Evolutionary conservation across 1,284 basidiomycete species (phyloP).

Genomic region (Moesziomyces sp.): DNA sequence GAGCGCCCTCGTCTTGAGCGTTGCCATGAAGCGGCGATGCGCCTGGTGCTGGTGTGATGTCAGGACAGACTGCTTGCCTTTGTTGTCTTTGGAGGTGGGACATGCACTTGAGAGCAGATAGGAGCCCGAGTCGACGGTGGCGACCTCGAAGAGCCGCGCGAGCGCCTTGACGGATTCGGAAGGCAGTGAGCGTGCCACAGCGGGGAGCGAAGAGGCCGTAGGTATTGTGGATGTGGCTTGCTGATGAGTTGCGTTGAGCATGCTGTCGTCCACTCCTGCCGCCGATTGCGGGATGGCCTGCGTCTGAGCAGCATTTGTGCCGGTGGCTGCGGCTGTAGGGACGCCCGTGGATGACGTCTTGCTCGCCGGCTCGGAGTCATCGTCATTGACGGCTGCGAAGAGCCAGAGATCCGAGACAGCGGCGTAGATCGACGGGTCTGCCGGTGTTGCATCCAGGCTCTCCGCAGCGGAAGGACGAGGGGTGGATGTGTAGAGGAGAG

Average conservation of each 20-base stretch:
- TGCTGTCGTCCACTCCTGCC: background rate
- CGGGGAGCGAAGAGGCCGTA: background rate
- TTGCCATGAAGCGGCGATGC: constrained; percentile 22
- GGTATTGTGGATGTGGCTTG: background rate
- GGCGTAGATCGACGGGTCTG: background rate
- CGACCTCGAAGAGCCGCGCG: constrained; percentile 2
- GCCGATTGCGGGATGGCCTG: background rate
- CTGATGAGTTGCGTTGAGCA: background rate
- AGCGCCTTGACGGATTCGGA: constrained; percentile 11
- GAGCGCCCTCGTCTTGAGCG: constrained; percentile 10
- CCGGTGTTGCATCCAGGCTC: background rate
- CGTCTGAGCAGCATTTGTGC: background rate
- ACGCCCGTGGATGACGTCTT: background rate
- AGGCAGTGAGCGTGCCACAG: constrained; percentile 5
- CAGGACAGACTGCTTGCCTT: constrained; percentile 22
- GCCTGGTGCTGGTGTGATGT: constrained; percentile 24
- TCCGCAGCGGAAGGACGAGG: background rate
- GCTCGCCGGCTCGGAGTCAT: background rate
- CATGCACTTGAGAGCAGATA: constrained; percentile 16
- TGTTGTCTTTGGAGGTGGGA: background rate
- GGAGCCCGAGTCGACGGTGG: constrained; percentile 9
- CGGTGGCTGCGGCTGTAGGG: background rate
- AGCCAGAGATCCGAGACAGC: constrained; percentile 17
- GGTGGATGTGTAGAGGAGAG: constrained; percentile 13
- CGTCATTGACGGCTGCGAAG: constrained; percentile 10